phyloP scores from a whole-genome alignment of 202 grass and related monocot genomes.

The Alloteropsis angusta region DNA sequence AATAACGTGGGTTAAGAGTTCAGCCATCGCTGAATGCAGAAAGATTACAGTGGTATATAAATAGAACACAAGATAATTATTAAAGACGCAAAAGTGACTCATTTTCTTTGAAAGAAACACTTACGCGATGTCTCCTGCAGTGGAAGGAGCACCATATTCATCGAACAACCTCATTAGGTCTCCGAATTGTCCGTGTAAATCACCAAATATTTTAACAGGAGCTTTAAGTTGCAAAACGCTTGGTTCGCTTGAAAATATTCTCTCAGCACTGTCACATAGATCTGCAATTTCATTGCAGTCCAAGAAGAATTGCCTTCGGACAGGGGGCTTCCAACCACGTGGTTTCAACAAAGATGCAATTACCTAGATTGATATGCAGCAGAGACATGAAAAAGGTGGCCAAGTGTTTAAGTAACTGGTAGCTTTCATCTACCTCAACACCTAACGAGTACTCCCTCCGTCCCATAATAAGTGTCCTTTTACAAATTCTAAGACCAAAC shows the following conservation, averaged over 20 bases:
- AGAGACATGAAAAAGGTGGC: background rate
- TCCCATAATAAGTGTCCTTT: too few relatives aligned
- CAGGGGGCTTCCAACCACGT: slow-evolving; percentile 94
- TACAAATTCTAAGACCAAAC: too few relatives aligned
- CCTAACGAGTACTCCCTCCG: too few relatives aligned
- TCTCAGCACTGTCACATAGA: slow-evolving; percentile 91
- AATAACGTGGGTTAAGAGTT: background rate
- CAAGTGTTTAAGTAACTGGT: background rate
- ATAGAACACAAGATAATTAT: background rate
- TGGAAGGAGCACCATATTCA: slow-evolving; percentile 97
- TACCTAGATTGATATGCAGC: slow-evolving; percentile 47
- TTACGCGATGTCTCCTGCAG: slow-evolving; percentile 94
- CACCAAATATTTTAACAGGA: slow-evolving; percentile 97
- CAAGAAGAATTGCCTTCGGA: slow-evolving; percentile 89
- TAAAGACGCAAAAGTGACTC: background rate
- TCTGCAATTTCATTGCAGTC: slow-evolving; percentile 98
- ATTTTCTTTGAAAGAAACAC: slow-evolving; percentile 12
- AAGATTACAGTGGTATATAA: background rate
- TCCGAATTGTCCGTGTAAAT: slow-evolving; percentile 97
- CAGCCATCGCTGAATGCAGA: background rate
- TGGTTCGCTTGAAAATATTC: slow-evolving; percentile 92
- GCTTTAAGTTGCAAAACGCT: slow-evolving; percentile 96
- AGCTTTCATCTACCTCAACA: background rate
- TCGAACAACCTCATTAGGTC: slow-evolving; percentile 98
- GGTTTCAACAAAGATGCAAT: slow-evolving; percentile 91